These are phyloP conservation scores for Leccinum ponderosum DNA, from an alignment of 1,284 basidiomycete species.

Conservation along the genomic window DNA sequence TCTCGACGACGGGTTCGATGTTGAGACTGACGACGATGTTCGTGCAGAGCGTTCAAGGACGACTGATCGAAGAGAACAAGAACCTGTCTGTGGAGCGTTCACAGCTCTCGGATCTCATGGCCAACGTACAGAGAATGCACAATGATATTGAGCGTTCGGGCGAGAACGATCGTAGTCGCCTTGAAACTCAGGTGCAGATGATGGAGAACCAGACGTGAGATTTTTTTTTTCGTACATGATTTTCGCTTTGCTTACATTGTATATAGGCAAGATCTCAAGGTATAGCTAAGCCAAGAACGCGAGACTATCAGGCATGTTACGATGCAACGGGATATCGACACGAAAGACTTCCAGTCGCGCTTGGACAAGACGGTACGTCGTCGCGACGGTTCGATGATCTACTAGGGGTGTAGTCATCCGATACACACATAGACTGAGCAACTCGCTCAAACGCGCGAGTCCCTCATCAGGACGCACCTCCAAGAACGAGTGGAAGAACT, in stretches of 20 bases:
- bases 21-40: conserved; percentile 5
- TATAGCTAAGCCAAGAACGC: conserved; percentile 75
- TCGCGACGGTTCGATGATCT: background rate
- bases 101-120: too few relatives aligned
- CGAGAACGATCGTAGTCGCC: conserved; percentile 74
- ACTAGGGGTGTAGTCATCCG: conserved; percentile 11
- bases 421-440: conserved; percentile 53
- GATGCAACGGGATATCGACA: conserved; percentile 81
- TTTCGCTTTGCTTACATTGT: conserved; percentile 1
- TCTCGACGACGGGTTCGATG: background rate
- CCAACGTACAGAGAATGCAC: too few relatives aligned
- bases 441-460: conserved; percentile 70
- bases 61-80: conserved; percentile 85
- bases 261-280: conserved; percentile 71
- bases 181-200: conserved; percentile 80
- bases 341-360: conserved; percentile 72
- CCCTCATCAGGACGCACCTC: conserved; percentile 75
- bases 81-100: conserved; percentile 78
- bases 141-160: conserved; percentile 31
- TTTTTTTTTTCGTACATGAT: background rate
- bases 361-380: conserved; percentile 70
- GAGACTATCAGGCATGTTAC: conserved; percentile 72
- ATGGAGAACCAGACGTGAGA: conserved; percentile 77
- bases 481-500: conserved; percentile 78
- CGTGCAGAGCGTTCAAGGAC: conserved; percentile 68